A percentile compares a stretch with the other conserved stretches of the same genome.
Evolutionary conservation across 306 rosid genomes (phyloP).

Genomic region (Nissolia schottii): DNA sequence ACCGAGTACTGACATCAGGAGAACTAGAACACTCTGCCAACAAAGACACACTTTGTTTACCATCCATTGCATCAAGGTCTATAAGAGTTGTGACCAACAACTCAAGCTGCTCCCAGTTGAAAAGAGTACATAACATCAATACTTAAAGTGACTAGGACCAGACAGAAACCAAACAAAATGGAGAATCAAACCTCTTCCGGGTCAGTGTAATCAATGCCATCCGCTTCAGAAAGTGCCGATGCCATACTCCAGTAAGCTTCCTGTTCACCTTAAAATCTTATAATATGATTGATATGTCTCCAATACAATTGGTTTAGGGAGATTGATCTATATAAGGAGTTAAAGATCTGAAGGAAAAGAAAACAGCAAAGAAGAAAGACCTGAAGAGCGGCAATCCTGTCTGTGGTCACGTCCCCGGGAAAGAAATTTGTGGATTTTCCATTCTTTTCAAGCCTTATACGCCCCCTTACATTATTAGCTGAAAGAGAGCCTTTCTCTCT

Average conservation of each 20-base stretch:
- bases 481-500: slow-evolving; percentile 42
- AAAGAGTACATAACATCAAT: slow-evolving; percentile 11
- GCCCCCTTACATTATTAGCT: slow-evolving; percentile 36
- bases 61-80: slow-evolving; percentile 96
- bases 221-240: slow-evolving; percentile 87
- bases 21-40: slow-evolving; percentile 90
- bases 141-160: background rate
- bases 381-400: slow-evolving; percentile 74
- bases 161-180: slow-evolving; percentile 9
- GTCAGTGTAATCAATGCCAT: slow-evolving; percentile 93
- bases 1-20: slow-evolving; percentile 88
- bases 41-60: slow-evolving; percentile 77
- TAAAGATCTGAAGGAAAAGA: background rate
- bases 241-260: slow-evolving; percentile 97
- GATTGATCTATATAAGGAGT: background rate
- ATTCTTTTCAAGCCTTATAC: slow-evolving; percentile 66
- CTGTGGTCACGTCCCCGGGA: slow-evolving; percentile 68
- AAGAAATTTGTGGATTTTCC: slow-evolving; percentile 65
- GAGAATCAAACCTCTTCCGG: slow-evolving; percentile 82
- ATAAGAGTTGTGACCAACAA: slow-evolving; percentile 78
- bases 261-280: slow-evolving; percentile 37
- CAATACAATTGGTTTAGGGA: background rate
- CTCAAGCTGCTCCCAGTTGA: slow-evolving; percentile 67
- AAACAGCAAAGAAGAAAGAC: slow-evolving; percentile 31
- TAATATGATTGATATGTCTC: slow-evolving; percentile 16